Percentiles rank a stretch among this genome's conserved stretches.
Evolutionary conservation across 768 basidiomycete genomes (phyloP).

Genomic region (Vararia minispora): DNA sequence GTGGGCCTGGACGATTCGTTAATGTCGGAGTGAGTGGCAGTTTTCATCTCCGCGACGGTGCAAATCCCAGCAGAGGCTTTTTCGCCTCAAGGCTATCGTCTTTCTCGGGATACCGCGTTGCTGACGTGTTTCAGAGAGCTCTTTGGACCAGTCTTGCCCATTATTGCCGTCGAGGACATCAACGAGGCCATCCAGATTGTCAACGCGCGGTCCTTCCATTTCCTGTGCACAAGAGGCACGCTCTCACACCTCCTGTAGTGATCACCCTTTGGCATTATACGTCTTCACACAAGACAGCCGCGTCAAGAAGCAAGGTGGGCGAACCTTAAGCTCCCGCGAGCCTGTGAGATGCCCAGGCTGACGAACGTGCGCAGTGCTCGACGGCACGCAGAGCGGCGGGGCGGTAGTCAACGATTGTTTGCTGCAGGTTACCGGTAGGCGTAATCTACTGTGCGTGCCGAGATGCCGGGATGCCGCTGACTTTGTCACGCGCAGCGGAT

Average conservation of each 20-base stretch:
- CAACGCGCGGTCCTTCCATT: constrained; percentile 34
- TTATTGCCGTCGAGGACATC: constrained; percentile 58
- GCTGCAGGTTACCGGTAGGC: constrained; percentile 47
- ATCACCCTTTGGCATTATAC: constrained; percentile 34
- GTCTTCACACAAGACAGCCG: constrained; percentile 54
- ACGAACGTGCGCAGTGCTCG: constrained; percentile 35
- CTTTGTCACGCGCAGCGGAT: constrained; percentile 26
- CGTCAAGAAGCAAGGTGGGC: constrained; percentile 51
- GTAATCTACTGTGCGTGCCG: not conserved
- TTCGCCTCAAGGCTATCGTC: no score
- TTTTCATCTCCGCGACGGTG: no score
- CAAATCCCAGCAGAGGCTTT: no score
- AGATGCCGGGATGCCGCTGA: no score
- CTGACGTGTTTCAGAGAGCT: constrained; percentile 43
- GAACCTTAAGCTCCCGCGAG: not conserved
- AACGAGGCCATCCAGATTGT: constrained; percentile 66
- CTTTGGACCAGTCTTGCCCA: constrained; percentile 73
- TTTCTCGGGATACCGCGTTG: no score
- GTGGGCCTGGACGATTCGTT: constrained; percentile 54
- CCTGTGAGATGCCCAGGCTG: not conserved
- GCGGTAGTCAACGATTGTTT: constrained; percentile 60
- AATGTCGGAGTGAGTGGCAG: constrained; percentile 66
- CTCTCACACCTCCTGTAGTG: not conserved
- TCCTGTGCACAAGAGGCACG: not conserved
- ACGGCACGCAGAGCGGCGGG: constrained; percentile 61